Evolutionary conservation across 257 asterid species (phyloP).

Genomic region (Solanum sitiens): DNA sequence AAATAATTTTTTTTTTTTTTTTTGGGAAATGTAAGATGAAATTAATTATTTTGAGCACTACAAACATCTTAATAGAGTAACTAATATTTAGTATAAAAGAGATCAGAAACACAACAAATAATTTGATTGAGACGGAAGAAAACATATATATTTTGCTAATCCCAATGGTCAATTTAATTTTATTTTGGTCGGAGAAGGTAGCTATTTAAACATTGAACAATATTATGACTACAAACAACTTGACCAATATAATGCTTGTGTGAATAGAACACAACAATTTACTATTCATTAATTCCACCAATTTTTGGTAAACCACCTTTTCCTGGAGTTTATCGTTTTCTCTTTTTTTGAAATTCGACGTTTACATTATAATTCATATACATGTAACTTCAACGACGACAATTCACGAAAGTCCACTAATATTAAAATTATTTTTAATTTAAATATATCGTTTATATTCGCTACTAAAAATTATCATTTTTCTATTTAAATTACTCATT

Average conservation of each 20-base stretch:
- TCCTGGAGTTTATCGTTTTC: neutral
- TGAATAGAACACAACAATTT: neutral
- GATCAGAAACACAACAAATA: too few species aligned
- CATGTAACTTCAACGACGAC: neutral
- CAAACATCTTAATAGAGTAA: neutral
- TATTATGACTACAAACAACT: neutral
- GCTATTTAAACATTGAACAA: neutral
- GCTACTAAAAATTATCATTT: neutral
- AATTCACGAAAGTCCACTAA: neutral
- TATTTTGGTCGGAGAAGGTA: neutral
- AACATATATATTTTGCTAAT: neutral
- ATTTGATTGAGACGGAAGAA: neutral
- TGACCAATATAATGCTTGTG: neutral
- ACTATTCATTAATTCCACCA: neutral
- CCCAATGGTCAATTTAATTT: neutral
- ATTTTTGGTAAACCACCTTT: neutral
- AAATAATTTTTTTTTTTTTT: neutral
- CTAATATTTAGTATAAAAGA: too few species aligned
- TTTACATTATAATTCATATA: neutral
- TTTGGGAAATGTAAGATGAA: neutral
- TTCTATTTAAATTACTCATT: neutral
- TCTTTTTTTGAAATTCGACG: neutral
- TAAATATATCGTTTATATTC: neutral
- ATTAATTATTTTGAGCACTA: neutral
- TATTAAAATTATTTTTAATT: neutral